Base-by-base conservation (phyloP, 371 early-diverging fungal genomes). In the Mortierella sp. region DNA sequence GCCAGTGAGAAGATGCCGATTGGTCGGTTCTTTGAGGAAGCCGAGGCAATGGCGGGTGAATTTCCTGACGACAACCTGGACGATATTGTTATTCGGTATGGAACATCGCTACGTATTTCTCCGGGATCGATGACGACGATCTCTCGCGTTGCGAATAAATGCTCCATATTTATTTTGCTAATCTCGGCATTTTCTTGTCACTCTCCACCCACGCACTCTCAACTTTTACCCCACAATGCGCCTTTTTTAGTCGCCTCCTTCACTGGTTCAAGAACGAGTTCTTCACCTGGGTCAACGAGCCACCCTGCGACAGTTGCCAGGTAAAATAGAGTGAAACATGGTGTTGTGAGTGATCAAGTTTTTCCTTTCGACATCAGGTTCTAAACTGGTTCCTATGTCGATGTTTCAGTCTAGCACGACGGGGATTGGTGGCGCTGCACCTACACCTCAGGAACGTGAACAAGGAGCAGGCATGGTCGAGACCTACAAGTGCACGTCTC, bases 211-310 rank as follows among this genome's bases (percentile, higher is more conserved):
- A 29, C 11, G 13, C 37, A 34, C 50, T 37, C 26, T 19, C 16
- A 39, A n/a, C 61, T 16, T 34, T 41, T 11, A 6, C 41, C 24
- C 66, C n/a, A n/a, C n/a, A n/a, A n/a, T n/a, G n/a, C n/a, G n/a
- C n/a, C 34, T 37, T 19, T 37, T 24, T 9, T 24, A 80, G 85
- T 26, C 83, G 87, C 6, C 72, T 91, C 22, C 55, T 92, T 70
- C 83, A 87, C 52, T 92, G 92, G 92, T 92, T 92, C 76, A 92
- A 92, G 64, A 79, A 87, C 52, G 90, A 88, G 4, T 95, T 89
- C 64, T 94, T 95, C 84, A 85, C 77, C 13, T 95, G 95, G 95
- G 89, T 93, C 5, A 87, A 94, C 73, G 77, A 85, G 39, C 89
- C 90, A 11, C 87, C 90, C 1, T 94, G 94, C 75, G 74, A 74